Evolutionary conservation across 495 filamentous ascomycete genomes (phyloP), one percentile per base, ranked within the genome.

Genomic region (Lasiosphaeria miniovina): DNA sequence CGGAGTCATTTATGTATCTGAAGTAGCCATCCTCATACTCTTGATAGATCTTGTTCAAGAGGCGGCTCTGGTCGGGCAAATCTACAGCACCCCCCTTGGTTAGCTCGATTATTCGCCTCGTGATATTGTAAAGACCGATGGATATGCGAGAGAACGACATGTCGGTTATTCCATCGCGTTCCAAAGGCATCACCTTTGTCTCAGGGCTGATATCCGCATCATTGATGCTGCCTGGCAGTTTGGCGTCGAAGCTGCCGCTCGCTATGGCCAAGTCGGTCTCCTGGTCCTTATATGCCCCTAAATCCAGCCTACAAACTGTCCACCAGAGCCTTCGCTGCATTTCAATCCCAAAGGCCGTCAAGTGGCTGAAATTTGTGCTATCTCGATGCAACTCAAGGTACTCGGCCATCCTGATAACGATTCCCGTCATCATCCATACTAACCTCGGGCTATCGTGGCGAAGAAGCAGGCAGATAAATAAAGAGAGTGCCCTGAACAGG

Each of bases 1-100:
- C 73, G 61, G 80, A 80, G 62, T 86, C 83, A 9, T 64, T 63
- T 60, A 81, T 83, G 43, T 86, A 71, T 54, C 74, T 69, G 4
- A 90, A 74, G 65, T 90, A 89, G 48, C 81, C 75, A 34, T 79
- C 74, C 57, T 93, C 86, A 4, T 93, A 74, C 8, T 75, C 79
- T 48, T 80, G 68, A 60, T 86, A 86, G 63, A 82, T 78, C 10
- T 85, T 77, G 54, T 85, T 74, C 14, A 94, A 78, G 74, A 88
- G 77, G 76, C 38, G 78, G 81, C 54, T 85, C 78, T 52, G 84
- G 75, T 10, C 86, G 6, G 24, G 46, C 3, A 58, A 17, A 17
- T 9, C 14, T 1, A 34, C 46, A 59, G 0, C 71, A 74, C 24
- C 32, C 2, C 52, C 58, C 4, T 41, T 63, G 40, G 54, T 55